Conservation (phyloP, 495 filamentous ascomycete genomes). For the Penicillium atrosanguineum region DNA sequence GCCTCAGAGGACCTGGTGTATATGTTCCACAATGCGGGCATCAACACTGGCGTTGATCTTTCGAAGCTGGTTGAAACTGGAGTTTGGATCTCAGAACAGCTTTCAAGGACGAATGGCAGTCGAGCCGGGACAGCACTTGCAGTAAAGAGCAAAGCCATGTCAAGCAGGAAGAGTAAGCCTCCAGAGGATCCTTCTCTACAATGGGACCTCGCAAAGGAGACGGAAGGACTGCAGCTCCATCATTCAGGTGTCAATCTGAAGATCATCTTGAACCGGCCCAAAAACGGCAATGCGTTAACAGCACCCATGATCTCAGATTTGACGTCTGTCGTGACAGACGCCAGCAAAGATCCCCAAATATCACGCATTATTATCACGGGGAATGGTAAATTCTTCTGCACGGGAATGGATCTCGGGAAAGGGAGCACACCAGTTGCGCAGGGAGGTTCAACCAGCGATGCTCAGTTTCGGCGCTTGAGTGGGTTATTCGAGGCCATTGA, state of each 20-base stretch:
- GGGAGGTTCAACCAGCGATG: constrained; percentile 8
- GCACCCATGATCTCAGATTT: constrained; percentile 27
- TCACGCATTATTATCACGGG: constrained; percentile 34
- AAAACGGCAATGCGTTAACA: constrained; percentile 38
- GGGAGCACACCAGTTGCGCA: constrained; percentile 19
- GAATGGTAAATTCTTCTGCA: constrained; percentile 40
- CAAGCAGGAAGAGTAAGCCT: background rate
- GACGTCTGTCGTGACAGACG: constrained; percentile 16
- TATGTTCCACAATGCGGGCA: constrained; percentile 38
- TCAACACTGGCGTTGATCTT: constrained; percentile 40
- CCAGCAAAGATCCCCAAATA: constrained; percentile 18
- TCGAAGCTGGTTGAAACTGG: constrained; percentile 30
- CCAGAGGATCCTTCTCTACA: constrained; percentile 1
- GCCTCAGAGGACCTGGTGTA: constrained; percentile 42
- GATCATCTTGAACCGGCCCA: constrained; percentile 29
- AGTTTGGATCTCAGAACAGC: constrained; percentile 36
- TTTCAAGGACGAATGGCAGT: constrained; percentile 26
- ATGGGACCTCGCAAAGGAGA: constrained; percentile 15
- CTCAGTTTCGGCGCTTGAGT: constrained; percentile 21
- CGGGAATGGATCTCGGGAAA: constrained; percentile 37
- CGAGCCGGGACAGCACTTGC: constrained; percentile 32
- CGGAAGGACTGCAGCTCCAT: constrained; percentile 15
- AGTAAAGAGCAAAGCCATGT: constrained; percentile 7
- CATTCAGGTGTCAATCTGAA: constrained; percentile 30
- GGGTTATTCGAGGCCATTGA: constrained; percentile 31